Evolutionary conservation across 192 early-diverging fungal species (phyloP).

Genomic region (Glomus cerebriforme): DNA sequence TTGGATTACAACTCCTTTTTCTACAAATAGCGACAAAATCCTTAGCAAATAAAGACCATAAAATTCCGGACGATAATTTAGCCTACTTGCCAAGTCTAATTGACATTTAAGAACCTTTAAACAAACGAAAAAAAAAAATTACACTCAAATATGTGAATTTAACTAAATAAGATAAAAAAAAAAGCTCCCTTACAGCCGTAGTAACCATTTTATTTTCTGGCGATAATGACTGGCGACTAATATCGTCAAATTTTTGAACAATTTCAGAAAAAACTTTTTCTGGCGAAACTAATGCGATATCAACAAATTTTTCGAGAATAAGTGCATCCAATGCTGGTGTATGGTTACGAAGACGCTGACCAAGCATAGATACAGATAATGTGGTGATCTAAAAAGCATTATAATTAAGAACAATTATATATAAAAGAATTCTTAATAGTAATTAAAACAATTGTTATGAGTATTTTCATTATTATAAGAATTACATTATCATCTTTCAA

Average conservation of each 20-base stretch:
- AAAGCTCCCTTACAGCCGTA: constrained; percentile 45
- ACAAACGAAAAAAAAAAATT: background rate
- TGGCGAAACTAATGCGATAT: constrained; percentile 62
- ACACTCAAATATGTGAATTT: background rate
- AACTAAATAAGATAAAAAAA: constrained; percentile 4
- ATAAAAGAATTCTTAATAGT: background rate
- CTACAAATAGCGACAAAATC: constrained; percentile 59
- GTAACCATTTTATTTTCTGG: constrained; percentile 52
- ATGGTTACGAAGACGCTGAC: constrained; percentile 60
- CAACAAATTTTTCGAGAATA: constrained; percentile 58
- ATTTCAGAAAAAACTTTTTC: constrained; percentile 62
- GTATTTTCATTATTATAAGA: background rate
- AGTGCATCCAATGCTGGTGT: constrained; percentile 51
- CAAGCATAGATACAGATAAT: constrained; percentile 63
- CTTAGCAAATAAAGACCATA: constrained; percentile 54
- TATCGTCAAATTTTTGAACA: constrained; percentile 49
- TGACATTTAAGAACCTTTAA: constrained; percentile 49
- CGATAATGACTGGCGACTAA: constrained; percentile 44
- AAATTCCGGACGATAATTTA: constrained; percentile 55
- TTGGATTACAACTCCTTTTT: constrained; percentile 63
- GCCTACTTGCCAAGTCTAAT: constrained; percentile 50
- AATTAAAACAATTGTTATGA: background rate
- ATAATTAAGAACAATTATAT: background rate
- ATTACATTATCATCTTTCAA: constrained; percentile 57
- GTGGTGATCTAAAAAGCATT: constrained; percentile 52